Percentiles rank a stretch among this genome's conserved stretches.
Conservation (phyloP, 2,329 filamentous ascomycete genomes). For the Chalaropsis thielavioides region DNA sequence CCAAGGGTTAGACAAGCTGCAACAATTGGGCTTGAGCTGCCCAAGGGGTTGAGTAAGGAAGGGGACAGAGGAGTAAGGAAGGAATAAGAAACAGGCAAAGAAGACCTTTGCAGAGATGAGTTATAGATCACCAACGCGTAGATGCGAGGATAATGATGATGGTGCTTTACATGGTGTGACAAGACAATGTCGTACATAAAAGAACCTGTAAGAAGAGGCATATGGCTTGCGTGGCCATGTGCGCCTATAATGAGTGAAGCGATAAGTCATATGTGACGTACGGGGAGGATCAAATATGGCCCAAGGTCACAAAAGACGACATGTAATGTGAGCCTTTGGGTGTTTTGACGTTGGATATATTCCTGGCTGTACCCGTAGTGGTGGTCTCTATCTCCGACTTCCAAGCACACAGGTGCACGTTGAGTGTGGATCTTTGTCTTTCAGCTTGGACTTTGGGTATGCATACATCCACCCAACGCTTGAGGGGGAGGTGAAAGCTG, state of each 20-base stretch:
- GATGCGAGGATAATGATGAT: background rate
- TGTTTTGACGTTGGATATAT: background rate
- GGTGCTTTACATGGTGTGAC: background rate
- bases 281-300: background rate
- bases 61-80: background rate
- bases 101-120: background rate
- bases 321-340: background rate
- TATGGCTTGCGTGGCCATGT: background rate
- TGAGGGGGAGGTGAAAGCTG: background rate
- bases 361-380: background rate
- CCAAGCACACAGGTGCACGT: background rate
- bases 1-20: background rate
- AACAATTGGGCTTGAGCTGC: background rate
- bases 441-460: background rate
- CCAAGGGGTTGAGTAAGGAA: background rate
- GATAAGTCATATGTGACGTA: background rate
- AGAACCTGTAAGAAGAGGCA: background rate
- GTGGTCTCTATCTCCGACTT: background rate
- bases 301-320: background rate
- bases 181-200: no score
- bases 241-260: background rate
- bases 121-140: background rate
- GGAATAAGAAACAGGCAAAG: background rate
- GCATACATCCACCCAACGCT: background rate
- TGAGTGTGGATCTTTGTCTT: slow-evolving; percentile 1